Conservation (phyloP, 2,329 filamentous ascomycete genomes). For the Nemania serpens region DNA sequence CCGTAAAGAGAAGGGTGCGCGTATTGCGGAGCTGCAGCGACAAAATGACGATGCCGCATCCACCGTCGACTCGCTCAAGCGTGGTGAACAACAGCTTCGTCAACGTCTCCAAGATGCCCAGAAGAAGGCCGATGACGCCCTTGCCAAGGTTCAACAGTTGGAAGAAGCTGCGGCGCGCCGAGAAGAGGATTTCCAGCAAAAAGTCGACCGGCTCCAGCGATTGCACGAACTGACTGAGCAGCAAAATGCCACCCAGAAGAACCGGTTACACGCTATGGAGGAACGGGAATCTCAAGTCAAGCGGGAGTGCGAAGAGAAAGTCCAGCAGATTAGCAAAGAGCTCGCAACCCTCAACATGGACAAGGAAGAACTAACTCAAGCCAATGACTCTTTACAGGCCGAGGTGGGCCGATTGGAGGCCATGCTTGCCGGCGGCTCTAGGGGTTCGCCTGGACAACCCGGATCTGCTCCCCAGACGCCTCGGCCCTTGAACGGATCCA, state of each 20-base stretch:
- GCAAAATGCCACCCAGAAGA: conserved; percentile 72
- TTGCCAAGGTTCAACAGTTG: conserved; percentile 81
- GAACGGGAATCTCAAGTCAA: conserved; percentile 64
- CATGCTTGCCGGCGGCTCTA: conserved; percentile 50
- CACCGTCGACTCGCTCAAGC: conserved; percentile 75
- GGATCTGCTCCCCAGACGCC: conserved; percentile 65
- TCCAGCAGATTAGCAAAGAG: conserved; percentile 60
- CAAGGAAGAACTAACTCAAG: conserved; percentile 53
- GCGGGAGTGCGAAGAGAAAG: conserved; percentile 67
- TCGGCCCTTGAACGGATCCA: conserved; percentile 58
- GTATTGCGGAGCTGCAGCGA: conserved; percentile 85
- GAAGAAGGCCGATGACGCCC: conserved; percentile 82
- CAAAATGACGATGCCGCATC: conserved; percentile 83
- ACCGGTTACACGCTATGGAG: conserved; percentile 72
- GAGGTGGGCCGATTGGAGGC: conserved; percentile 60
- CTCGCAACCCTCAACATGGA: conserved; percentile 59
- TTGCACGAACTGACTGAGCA: conserved; percentile 83
- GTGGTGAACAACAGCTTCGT: conserved; percentile 79
- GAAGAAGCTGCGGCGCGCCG: conserved; percentile 80
- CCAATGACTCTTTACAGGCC: conserved; percentile 55
- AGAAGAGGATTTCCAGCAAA: conserved; percentile 85
- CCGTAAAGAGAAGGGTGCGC: conserved; percentile 91
- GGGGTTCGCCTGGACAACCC: conserved; percentile 44
- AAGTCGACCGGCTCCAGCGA: conserved; percentile 79
- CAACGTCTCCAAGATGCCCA: conserved; percentile 82